Base-by-base conservation (phyloP, 2,329 filamentous ascomycete species). In the Curvularia lunata region DNA sequence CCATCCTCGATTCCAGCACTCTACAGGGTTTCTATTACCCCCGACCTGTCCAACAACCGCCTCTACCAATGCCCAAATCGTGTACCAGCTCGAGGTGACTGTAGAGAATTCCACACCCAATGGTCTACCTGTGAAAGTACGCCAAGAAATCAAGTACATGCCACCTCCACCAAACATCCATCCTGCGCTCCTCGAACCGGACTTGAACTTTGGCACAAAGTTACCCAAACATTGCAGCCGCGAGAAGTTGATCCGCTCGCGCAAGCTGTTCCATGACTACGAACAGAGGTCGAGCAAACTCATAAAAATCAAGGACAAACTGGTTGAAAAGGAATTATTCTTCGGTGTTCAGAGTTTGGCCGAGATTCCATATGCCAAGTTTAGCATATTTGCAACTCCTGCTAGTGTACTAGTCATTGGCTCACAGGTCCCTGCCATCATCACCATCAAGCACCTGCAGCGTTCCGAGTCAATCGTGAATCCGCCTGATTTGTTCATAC, bases 1-100 rank as follows among this genome's bases (percentile, higher is more conserved):
- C 27, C 66, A 69, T 30, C 63, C 64, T 30, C 62, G 61, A 9
- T 69, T 72, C 18, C 69, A 71, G 37, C 68, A 71, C 28, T 66
- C 65, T 12, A 65, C 66, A 7, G 68, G 66, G 1, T 68, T 68
- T 21, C 38, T 30, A 13, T 38, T 69, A 5, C 66, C 68, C 9
- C 63, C 68, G 6, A 70, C 56, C 23, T 66, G 42, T n/a, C 41
- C 21, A 34, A 19, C 46, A 1, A 28, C 34, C n/a, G 42, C 30
- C 4, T 48, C 45, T 49, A 23, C 50, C 19, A 43, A 48, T 30
- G 59, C 61, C n/a, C 61, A 56, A 13, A 48, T 70, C 23, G 51
- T 56, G 2, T 70, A 70, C 21, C 61, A 58, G 21, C 49, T 70
- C 7, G 62, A 69, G 46, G 66, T 60, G 19, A 43, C 41, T 19